Evolutionary conservation across 2,329 filamentous ascomycete species (phyloP).

Genomic region (Sarocladiaceae sp.): DNA sequence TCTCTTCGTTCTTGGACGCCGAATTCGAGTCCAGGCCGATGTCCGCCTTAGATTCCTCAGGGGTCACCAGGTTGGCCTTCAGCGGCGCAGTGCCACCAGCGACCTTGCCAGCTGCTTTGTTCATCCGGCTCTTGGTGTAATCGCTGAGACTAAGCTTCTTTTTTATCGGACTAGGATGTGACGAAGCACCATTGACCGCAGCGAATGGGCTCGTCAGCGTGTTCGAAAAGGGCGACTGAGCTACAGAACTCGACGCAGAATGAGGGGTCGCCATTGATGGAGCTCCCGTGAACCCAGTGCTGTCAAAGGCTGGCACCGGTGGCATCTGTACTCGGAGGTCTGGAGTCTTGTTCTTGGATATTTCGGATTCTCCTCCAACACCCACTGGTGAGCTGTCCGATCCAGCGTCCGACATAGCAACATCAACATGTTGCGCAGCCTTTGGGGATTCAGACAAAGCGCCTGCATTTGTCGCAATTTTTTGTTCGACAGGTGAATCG

Average conservation of each 20-base stretch:
- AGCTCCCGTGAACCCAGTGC: constrained; percentile 25
- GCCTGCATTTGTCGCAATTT: constrained; percentile 15
- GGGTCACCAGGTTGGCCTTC: constrained; percentile 25
- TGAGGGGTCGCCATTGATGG: constrained; percentile 34
- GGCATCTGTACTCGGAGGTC: constrained; percentile 52
- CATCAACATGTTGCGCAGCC: constrained; percentile 7
- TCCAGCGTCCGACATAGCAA: constrained; percentile 1
- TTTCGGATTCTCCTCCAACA: constrained; percentile 12
- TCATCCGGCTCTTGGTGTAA: constrained; percentile 54
- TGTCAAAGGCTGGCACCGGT: constrained; percentile 45
- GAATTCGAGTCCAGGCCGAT: constrained; percentile 24
- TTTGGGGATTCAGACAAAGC: constrained; percentile 21
- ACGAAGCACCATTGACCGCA: constrained; percentile 35
- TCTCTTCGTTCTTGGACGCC: constrained; percentile 22
- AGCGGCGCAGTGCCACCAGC: constrained; percentile 20
- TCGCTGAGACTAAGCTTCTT: constrained; percentile 63
- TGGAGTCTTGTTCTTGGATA: constrained; percentile 32
- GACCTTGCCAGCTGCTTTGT: constrained; percentile 41
- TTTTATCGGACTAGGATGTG: constrained; percentile 54
- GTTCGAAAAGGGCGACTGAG: constrained; percentile 2
- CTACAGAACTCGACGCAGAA: constrained; percentile 23
- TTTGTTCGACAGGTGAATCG: constrained; percentile 30
- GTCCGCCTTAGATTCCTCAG: constrained; percentile 30
- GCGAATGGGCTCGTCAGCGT: constrained; percentile 28
- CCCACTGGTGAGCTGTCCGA: constrained; percentile 7